phyloP scores from a whole-genome alignment of 2,329 filamentous ascomycete genomes.

The Fusarium nisikadoi region DNA sequence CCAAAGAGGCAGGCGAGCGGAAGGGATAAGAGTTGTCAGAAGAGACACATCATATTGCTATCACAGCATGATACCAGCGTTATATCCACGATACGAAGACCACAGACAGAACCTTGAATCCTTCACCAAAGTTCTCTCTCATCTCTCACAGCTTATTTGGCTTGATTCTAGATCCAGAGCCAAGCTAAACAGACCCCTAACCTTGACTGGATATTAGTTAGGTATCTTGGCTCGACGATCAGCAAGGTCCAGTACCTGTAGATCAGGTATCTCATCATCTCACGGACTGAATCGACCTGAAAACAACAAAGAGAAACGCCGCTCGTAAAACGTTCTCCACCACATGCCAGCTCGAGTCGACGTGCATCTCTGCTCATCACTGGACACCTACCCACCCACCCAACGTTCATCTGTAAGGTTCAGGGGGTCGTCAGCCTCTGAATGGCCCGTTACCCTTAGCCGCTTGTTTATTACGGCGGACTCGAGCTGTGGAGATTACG shows the following conservation, averaged over 20 bases:
- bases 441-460: conserved; percentile 28
- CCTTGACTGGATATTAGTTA: conserved; percentile 5
- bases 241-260: conserved; percentile 20
- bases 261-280: conserved; percentile 26
- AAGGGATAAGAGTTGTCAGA: conserved; percentile 5
- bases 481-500: conserved; percentile 24
- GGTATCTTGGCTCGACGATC: conserved; percentile 24
- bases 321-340: conserved; percentile 5
- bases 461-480: conserved; percentile 25
- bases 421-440: conserved; percentile 32
- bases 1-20: conserved; percentile 23
- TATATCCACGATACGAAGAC: conserved; percentile 5
- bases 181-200: neutral
- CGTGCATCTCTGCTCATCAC: conserved; percentile 28
- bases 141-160: conserved; percentile 2
- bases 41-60: conserved; percentile 4
- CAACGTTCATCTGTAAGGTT: conserved; percentile 28
- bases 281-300: conserved; percentile 5
- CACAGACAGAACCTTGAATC: neutral
- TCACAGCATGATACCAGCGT: neutral
- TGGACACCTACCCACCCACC: conserved; percentile 4
- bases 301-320: conserved; percentile 13
- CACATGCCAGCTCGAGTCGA: conserved; percentile 1
- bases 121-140: conserved; percentile 10
- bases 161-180: conserved; percentile 17